Conservation (phyloP, 164 flowering plant species). For the Saururus chinensis region DNA sequence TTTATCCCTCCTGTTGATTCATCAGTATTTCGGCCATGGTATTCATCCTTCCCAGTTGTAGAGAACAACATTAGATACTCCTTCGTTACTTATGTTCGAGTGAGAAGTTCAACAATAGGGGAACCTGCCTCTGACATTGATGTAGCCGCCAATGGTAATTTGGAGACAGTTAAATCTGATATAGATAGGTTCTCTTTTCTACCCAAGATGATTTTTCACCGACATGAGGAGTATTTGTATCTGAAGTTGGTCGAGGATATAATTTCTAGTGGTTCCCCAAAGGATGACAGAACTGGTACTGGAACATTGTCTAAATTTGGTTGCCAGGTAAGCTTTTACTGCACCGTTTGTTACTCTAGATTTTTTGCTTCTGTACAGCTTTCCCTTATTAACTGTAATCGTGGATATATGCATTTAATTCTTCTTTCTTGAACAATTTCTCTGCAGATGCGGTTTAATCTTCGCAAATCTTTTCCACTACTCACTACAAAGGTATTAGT, state of each 20-base stretch:
- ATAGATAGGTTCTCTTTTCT: conserved; percentile 48
- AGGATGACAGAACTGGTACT: conserved; percentile 88
- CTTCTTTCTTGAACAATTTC: not conserved
- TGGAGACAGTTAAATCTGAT: conserved; percentile 31
- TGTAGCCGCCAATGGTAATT: conserved; percentile 10
- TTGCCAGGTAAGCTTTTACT: conserved; percentile 53
- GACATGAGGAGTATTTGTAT: conserved; percentile 73
- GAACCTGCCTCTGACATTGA: conserved; percentile 19
- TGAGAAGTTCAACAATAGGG: conserved; percentile 34
- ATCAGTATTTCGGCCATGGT: conserved; percentile 71
- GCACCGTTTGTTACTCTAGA: not conserved
- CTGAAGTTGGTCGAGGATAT: conserved; percentile 65
- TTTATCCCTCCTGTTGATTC: conserved; percentile 70
- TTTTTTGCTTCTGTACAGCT: not conserved
- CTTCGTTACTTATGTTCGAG: conserved; percentile 70
- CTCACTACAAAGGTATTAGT: conserved; percentile 77
- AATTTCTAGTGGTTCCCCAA: conserved; percentile 47
- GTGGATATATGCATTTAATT: not conserved
- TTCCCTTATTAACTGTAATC: not conserved
- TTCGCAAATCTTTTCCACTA: conserved; percentile 79
- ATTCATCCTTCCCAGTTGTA: conserved; percentile 59
- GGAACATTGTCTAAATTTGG: conserved; percentile 94
- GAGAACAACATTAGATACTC: conserved; percentile 58
- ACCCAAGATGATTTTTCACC: conserved; percentile 71
- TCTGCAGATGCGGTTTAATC: conserved; percentile 77